Percentiles rank a stretch among this genome's conserved stretches.
phyloP scores from a whole-genome alignment of 306 rosid species.

The Trifolium subterraneum region DNA sequence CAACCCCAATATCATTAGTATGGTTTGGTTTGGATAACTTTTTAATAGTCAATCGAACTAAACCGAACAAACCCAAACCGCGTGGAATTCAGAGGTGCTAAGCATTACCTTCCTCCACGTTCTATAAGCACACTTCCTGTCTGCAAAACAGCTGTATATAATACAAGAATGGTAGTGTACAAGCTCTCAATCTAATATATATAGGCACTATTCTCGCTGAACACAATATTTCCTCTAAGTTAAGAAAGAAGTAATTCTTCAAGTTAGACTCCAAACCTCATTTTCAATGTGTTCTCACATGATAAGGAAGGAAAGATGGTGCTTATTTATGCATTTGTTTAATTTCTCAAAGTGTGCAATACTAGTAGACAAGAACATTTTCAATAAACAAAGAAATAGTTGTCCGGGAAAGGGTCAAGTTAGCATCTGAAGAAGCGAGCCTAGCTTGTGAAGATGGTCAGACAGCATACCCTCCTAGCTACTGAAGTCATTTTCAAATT shows the following conservation, averaged over 20 bases:
- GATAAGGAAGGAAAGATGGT: no score
- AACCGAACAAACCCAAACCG: no score
- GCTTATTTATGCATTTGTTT: no score
- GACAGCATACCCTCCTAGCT: background rate
- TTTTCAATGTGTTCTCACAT: no score
- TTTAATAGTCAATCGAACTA: no score
- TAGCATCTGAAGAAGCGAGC: background rate
- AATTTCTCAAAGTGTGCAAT: slow-evolving; percentile 23
- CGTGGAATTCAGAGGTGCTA: slow-evolving; percentile 25
- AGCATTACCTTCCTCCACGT: slow-evolving; percentile 26
- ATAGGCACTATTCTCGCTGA: no score
- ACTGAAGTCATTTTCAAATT: background rate
- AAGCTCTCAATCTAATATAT: no score
- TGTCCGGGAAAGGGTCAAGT: slow-evolving; percentile 5
- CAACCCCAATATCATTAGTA: no score
- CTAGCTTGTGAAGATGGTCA: background rate
- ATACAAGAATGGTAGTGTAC: slow-evolving; percentile 29
- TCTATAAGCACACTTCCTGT: slow-evolving; percentile 29
- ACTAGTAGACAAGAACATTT: slow-evolving; percentile 24
- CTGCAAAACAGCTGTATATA: slow-evolving; percentile 33
- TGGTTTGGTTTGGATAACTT: no score
- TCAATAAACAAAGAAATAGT: slow-evolving; percentile 9
- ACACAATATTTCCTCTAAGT: no score
- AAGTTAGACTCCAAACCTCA: no score
- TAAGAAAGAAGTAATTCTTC: no score